A percentile compares a stretch with the other conserved stretches of the same genome.
These are phyloP conservation scores for Protomyces inundatus DNA, from an alignment of 1,139 yeast genomes.

Conservation along the genomic window DNA sequence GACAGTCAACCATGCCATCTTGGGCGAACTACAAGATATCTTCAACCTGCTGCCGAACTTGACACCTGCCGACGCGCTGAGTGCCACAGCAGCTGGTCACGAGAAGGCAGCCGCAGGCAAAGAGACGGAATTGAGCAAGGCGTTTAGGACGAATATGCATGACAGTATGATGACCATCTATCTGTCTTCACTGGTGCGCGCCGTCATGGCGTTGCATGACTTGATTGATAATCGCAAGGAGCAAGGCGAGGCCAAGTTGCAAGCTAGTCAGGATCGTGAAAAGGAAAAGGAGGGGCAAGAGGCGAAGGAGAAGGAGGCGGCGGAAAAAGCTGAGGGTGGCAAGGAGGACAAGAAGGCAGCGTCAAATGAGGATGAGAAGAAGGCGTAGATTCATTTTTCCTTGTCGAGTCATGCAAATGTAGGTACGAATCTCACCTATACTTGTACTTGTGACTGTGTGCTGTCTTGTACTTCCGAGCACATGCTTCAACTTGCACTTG, in stretches of 20 bases:
- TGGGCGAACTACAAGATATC: slow-evolving; percentile 90
- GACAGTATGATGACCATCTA: slow-evolving; percentile 94
- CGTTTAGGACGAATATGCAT: slow-evolving; percentile 86
- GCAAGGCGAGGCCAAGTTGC: slow-evolving; percentile 3
- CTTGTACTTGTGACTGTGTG: too few relatives aligned
- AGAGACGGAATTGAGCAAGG: slow-evolving; percentile 54
- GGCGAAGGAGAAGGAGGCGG: not conserved
- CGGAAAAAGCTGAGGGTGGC: not conserved
- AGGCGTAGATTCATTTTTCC: too few relatives aligned
- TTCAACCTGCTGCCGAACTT: slow-evolving; percentile 89
- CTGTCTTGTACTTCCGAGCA: too few relatives aligned
- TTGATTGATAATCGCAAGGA: slow-evolving; percentile 64
- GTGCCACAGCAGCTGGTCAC: slow-evolving; percentile 31
- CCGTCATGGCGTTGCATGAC: slow-evolving; percentile 94
- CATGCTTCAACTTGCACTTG: too few relatives aligned
- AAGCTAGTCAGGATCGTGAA: not conserved
- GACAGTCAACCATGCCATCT: slow-evolving; percentile 83
- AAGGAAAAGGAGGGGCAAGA: not conserved
- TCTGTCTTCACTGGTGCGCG: slow-evolving; percentile 80
- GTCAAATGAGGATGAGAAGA: too few relatives aligned
- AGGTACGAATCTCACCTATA: too few relatives aligned
- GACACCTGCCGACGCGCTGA: slow-evolving; percentile 36
- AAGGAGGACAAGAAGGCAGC: not conserved
- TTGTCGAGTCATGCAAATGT: too few relatives aligned
- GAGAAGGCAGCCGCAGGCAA: slow-evolving; percentile 30